phyloP scores from a whole-genome alignment of 106 monocot genomes.

The Allium fistulosum region DNA sequence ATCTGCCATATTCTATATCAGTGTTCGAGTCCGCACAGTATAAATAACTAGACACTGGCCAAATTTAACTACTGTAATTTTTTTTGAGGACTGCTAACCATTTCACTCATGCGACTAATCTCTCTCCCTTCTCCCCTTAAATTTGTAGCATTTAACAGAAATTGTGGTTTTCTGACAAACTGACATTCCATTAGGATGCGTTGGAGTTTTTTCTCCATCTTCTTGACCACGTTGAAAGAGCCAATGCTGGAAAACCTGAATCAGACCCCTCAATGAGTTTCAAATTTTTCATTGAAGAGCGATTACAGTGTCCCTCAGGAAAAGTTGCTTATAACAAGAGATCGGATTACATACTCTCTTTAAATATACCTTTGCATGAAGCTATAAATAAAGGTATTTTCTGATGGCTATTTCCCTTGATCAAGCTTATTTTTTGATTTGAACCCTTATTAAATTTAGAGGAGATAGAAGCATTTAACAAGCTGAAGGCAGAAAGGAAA shows the following conservation, averaged over 20 bases:
- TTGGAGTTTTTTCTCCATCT: conserved; percentile 89
- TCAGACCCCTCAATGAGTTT: conserved; percentile 73
- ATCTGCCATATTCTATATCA: too few relatives aligned
- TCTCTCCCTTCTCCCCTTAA: too few relatives aligned
- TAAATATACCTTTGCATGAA: conserved; percentile 76
- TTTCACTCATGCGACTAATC: too few relatives aligned
- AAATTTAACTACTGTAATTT: too few relatives aligned
- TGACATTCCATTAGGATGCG: conserved; percentile 53
- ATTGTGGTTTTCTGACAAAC: too few relatives aligned
- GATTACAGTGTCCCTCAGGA: conserved; percentile 87
- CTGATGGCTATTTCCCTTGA: too few relatives aligned
- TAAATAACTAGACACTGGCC: too few relatives aligned
- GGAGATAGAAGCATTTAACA: conserved; percentile 70
- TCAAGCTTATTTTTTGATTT: too few relatives aligned
- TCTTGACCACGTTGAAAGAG: conserved; percentile 80
- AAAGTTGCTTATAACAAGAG: conserved; percentile 93
- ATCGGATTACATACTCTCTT: conserved; percentile 79
- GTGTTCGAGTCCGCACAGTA: too few relatives aligned
- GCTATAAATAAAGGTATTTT: conserved; percentile 73
- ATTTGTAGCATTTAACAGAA: too few relatives aligned
- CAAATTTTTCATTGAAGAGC: conserved; percentile 84
- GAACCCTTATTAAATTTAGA: conserved; percentile 27
- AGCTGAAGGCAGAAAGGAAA: conserved; percentile 40
- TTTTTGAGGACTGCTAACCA: too few relatives aligned
- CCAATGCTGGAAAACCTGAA: conserved; percentile 54